Evolutionary conservation across 139 green algal genomes (phyloP).

Genomic region (Eudorina sp.): DNA sequence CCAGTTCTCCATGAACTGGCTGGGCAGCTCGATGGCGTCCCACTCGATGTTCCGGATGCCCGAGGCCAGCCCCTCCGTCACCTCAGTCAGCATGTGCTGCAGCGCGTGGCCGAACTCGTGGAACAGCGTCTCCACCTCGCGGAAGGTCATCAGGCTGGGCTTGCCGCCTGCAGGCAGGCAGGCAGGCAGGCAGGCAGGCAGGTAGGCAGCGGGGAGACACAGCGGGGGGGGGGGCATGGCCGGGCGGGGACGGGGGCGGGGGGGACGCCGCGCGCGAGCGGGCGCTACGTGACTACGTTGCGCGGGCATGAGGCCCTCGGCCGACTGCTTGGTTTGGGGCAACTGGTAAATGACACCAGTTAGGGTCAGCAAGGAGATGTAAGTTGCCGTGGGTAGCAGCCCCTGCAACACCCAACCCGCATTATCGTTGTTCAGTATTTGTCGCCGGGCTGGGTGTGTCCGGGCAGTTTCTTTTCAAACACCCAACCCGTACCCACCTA

Average conservation of each 20-base stretch:
- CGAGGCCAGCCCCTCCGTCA: slow-evolving; percentile 86
- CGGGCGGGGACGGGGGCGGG: too few relatives aligned
- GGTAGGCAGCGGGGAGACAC: not conserved
- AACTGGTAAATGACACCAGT: too few relatives aligned
- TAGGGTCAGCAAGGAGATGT: too few relatives aligned
- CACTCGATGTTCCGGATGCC: slow-evolving; percentile 94
- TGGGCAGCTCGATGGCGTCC: slow-evolving; percentile 90
- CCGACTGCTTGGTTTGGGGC: too few relatives aligned
- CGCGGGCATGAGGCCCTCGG: too few relatives aligned
- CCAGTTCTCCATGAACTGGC: slow-evolving; percentile 97
- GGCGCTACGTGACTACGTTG: too few relatives aligned
- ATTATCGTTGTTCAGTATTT: too few relatives aligned
- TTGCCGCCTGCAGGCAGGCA: slow-evolving; percentile 52
- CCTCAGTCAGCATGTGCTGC: slow-evolving; percentile 96
- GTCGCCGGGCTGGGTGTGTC: too few relatives aligned
- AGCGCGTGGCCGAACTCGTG: slow-evolving; percentile 95
- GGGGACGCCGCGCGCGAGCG: too few relatives aligned
- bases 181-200: not conserved
- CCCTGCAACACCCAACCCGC: too few relatives aligned
- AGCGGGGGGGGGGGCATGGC: not conserved
- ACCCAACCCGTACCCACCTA: slow-evolving; percentile 69
- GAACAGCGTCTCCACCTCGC: slow-evolving; percentile 97
- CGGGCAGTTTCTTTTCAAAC: too few relatives aligned
- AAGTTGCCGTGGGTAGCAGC: too few relatives aligned
- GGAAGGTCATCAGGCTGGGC: slow-evolving; percentile 97